A percentile compares a stretch with the other conserved stretches of the same genome.
These are phyloP conservation scores for Flagelloscypha sp. DNA, from an alignment of 768 basidiomycete species.

Conservation along the genomic window DNA sequence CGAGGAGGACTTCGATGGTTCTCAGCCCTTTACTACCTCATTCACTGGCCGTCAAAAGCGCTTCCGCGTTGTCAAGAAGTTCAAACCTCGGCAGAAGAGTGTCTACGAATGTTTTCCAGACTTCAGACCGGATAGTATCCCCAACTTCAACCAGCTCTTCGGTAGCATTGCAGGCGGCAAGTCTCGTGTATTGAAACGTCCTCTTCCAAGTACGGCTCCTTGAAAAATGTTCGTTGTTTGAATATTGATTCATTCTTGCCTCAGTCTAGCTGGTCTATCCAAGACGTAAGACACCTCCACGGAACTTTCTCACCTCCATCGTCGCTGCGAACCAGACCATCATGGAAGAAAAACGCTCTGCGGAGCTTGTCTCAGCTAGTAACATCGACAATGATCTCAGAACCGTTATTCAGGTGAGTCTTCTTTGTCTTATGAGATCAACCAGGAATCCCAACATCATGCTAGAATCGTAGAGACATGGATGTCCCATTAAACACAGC, in stretches of 20 bases:
- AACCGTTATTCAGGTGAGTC: constrained; percentile 59
- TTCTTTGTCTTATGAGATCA: not conserved
- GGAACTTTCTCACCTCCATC: constrained; percentile 63
- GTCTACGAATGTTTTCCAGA: constrained; percentile 84
- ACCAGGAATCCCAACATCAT: constrained; percentile 7
- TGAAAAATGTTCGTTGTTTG: not conserved
- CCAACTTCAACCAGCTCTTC: constrained; percentile 87
- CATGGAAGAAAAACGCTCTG: constrained; percentile 70
- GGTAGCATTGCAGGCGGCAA: constrained; percentile 69
- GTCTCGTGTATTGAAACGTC: constrained; percentile 64
- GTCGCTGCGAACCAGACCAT: constrained; percentile 72
- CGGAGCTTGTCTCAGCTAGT: constrained; percentile 69
- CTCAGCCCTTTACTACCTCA: no score
- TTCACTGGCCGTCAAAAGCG: constrained; percentile 52
- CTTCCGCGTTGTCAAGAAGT: constrained; percentile 52
- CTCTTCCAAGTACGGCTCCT: constrained; percentile 48
- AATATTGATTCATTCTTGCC: constrained; percentile 10
- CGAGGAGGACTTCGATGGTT: constrained; percentile 41
- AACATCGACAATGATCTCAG: constrained; percentile 72
- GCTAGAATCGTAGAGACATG: constrained; percentile 59
- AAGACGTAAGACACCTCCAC: constrained; percentile 57
- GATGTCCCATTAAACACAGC: constrained; percentile 55
- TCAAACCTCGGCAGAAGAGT: constrained; percentile 73
- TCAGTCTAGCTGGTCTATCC: constrained; percentile 73
- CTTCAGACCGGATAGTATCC: constrained; percentile 62